Percentiles rank a stretch among this genome's conserved stretches.
These are phyloP conservation scores for Bacidia gigantensis DNA, from an alignment of 495 filamentous ascomycete genomes.

Conservation along the genomic window DNA sequence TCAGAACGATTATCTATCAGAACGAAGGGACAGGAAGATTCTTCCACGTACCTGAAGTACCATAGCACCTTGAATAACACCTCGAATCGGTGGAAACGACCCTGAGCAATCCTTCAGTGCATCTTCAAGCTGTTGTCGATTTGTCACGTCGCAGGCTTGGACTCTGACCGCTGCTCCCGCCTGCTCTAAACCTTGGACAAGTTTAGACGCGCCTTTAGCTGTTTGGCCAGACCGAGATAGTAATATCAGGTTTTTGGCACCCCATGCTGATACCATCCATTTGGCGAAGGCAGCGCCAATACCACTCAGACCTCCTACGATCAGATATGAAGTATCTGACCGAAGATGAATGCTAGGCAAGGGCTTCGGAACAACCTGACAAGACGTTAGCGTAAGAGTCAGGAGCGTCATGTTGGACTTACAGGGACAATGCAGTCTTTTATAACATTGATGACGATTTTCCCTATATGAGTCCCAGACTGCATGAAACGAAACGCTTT, in stretches of 20 bases:
- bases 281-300: conserved; percentile 43
- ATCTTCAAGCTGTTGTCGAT: conserved; percentile 18
- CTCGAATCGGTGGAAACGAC: conserved; percentile 22
- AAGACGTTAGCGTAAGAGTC: no score
- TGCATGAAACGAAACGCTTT: conserved; percentile 35
- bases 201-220: background rate
- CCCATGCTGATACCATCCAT: conserved; percentile 37
- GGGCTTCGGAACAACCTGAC: conserved; percentile 1
- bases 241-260: conserved; percentile 39
- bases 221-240: conserved; percentile 17
- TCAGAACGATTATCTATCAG: no score
- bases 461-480: conserved; percentile 9
- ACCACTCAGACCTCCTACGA: conserved; percentile 31
- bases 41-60: conserved; percentile 16
- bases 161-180: conserved; percentile 19
- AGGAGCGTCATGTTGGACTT: no score
- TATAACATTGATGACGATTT: conserved; percentile 12
- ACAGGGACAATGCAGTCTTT: no score
- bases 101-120: conserved; percentile 1
- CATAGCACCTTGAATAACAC: conserved; percentile 28
- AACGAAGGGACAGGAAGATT: no score
- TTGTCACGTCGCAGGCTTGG: conserved; percentile 30
- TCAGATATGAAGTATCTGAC: conserved; percentile 21
- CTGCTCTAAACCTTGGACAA: conserved; percentile 10
- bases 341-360: conserved; percentile 7